Percentiles rank a stretch among this genome's conserved stretches.
These are phyloP conservation scores for Olyra latifolia DNA, from an alignment of 176 grass and related monocot species.

Conservation along the genomic window DNA sequence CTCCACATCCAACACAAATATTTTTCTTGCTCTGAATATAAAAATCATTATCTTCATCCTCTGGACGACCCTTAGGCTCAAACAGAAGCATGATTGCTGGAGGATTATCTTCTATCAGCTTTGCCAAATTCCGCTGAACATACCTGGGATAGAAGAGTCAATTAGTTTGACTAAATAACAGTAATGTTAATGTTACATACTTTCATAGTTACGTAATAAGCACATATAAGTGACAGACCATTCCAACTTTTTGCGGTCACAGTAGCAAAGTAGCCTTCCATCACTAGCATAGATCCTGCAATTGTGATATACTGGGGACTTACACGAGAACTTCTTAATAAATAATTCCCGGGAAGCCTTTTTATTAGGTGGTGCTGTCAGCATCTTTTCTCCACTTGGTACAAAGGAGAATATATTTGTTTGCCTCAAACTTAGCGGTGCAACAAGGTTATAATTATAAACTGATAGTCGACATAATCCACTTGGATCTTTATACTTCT, in stretches of 20 bases:
- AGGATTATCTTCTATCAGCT: conserved; percentile 79
- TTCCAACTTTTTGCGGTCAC: conserved; percentile 92
- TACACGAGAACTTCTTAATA: conserved; percentile 94
- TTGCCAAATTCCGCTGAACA: conserved; percentile 71
- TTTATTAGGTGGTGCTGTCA: conserved; percentile 43
- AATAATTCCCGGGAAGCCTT: conserved; percentile 80
- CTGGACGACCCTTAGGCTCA: conserved; percentile 95
- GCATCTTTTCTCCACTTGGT: conserved; percentile 54
- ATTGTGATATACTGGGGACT: conserved; percentile 95
- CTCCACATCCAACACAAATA: conserved; percentile 95
- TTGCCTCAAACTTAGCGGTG: conserved; percentile 69
- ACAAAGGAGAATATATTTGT: conserved; percentile 56
- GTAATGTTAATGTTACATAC: background rate
- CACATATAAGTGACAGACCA: conserved; percentile 51
- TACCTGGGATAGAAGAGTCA: conserved; percentile 58
- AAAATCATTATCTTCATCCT: conserved; percentile 95
- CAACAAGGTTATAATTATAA: conserved; percentile 77
- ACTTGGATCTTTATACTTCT: conserved; percentile 59
- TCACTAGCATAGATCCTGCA: conserved; percentile 97
- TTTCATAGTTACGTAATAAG: conserved; percentile 15
- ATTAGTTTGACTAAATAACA: conserved; percentile 26
- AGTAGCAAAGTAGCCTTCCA: conserved; percentile 95
- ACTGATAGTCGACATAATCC: conserved; percentile 68
- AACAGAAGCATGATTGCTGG: conserved; percentile 95
- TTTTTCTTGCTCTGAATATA: conserved; percentile 99